Percentiles rank a stretch among this genome's conserved stretches.
Conservation (phyloP, 73 alveolate species). For the Paramecium octaurelia region DNA sequence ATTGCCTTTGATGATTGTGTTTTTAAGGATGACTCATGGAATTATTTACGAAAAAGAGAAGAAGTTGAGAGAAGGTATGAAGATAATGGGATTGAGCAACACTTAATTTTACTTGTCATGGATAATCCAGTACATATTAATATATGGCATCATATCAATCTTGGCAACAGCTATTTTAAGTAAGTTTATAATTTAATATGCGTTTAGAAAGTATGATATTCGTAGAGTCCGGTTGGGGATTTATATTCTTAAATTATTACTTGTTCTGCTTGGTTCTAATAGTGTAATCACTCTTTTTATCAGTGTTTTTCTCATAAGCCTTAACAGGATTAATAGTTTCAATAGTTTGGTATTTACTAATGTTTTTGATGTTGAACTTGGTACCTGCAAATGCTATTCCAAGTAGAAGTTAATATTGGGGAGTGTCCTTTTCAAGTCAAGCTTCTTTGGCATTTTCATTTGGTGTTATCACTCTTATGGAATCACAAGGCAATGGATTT, state of each 20-base stretch:
- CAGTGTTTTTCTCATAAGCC: slow-evolving; percentile 38
- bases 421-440: not conserved
- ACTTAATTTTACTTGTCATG: slow-evolving; percentile 83
- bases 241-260: not conserved
- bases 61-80: slow-evolving; percentile 95
- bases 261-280: not conserved
- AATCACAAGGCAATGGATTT: slow-evolving; percentile 59
- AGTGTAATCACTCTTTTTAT: slow-evolving; percentile 3
- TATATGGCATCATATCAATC: slow-evolving; percentile 60
- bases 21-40: slow-evolving; percentile 73
- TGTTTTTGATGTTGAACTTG: not conserved
- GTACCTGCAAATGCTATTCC: slow-evolving; percentile 28
- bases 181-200: not conserved
- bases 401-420: not conserved
- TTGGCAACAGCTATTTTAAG: slow-evolving; percentile 57
- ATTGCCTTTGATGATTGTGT: slow-evolving; percentile 81
- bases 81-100: slow-evolving; percentile 95
- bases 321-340: slow-evolving; percentile 47
- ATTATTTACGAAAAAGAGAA: slow-evolving; percentile 90
- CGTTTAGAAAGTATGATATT: not conserved
- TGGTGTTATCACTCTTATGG: slow-evolving; percentile 56
- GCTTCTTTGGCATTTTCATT: not conserved
- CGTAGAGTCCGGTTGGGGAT: slow-evolving; percentile 35
- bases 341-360: slow-evolving; percentile 39
- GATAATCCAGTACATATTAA: slow-evolving; percentile 72